Base-by-base conservation (phyloP, 495 filamentous ascomycete species). In the Penicillium diatomitis region DNA sequence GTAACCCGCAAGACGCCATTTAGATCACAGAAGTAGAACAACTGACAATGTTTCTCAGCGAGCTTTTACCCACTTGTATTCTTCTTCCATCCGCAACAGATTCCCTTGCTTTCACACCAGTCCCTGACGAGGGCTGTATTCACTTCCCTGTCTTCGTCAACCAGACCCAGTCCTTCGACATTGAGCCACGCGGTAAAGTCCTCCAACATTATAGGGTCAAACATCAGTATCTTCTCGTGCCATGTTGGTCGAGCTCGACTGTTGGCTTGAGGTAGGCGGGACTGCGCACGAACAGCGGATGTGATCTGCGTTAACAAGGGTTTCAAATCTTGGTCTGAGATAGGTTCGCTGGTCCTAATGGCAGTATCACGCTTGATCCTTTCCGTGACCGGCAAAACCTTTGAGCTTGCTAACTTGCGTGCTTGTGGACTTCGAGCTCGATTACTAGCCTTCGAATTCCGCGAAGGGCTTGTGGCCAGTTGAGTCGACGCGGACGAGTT, bases 211-310 rank as follows among this genome's bases (percentile, higher is more conserved):
- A 98, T 85, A 0, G 94, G 89, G 53, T 97, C 91, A 61, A 91
- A 97, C 67, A 96, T 82, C 11, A 97, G 73, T 41, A 98, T 96
- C 64, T 89, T 91, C 70, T 96, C 85, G 46, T 94, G 73, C 84
- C 87, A 96, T 5, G 75, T 87, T 8, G 81, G 32, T 68, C 63
- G 29, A 50, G 48, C 51, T 27, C 52, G 51, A 32, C 54, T 39
- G 12, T 40, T 38, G 12, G 32, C 51, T 10, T 51, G 35, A 7
- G 38, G 48, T 4, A 40, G 47, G 2, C 44, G 43, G 61, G 76
- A 10, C 72, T 78, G 48, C 57, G 77, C 31, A 70, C 74, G 51
- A 66, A 95, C 72, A 5, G 84, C 82, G 36, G 72, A 69, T 3
- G 84, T 87, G 47, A 95, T 88, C 51, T 76, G 72, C 6, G 54